Conservation (phyloP, 139 green algal genomes). For the Micractinium conductrix region DNA sequence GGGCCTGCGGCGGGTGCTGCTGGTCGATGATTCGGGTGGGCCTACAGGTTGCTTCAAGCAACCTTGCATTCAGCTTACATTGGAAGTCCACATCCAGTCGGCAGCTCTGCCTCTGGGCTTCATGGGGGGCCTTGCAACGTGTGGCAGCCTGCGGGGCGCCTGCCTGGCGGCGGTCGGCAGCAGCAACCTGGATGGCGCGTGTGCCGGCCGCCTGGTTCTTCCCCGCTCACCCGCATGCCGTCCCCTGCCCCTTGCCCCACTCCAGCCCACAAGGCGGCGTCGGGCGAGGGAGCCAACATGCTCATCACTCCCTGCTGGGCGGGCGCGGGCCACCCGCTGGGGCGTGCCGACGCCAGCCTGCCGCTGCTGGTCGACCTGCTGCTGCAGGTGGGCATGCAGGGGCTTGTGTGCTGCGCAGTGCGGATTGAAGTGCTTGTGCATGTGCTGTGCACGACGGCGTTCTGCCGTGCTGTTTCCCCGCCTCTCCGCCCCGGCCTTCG, state of each 20-base stretch:
- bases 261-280: conserved; percentile 43
- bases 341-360: conserved; percentile 12
- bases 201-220: neutral
- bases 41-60: neutral
- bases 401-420: neutral
- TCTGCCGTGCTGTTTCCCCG: too few relatives aligned
- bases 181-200: too few relatives aligned
- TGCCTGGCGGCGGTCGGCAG: neutral
- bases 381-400: too few relatives aligned
- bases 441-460: too few relatives aligned
- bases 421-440: too few relatives aligned
- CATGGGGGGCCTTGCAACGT: neutral
- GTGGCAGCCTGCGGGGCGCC: neutral
- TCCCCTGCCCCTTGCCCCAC: neutral
- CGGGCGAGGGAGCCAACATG: conserved; percentile 44
- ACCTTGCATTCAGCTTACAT: too few relatives aligned
- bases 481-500: too few relatives aligned
- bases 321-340: neutral
- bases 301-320: conserved; percentile 42
- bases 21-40: conserved; percentile 51
- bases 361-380: conserved; percentile 22
- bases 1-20: conserved; percentile 33
- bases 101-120: neutral
- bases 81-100: too few relatives aligned
- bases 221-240: neutral